Conservation (phyloP, 768 basidiomycete genomes). For the Boletus rubropictus region DNA sequence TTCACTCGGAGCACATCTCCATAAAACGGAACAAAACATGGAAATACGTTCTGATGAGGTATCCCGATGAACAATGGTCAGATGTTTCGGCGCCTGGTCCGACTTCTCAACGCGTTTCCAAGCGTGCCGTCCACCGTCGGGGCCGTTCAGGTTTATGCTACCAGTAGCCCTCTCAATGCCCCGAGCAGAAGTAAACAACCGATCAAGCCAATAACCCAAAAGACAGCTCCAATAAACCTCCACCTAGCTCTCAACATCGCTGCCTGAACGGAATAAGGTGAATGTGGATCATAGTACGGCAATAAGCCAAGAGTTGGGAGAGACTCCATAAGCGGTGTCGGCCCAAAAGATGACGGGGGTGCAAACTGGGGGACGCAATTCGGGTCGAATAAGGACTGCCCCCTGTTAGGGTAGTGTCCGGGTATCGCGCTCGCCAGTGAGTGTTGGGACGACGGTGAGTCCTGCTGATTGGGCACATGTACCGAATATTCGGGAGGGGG, state of each 20-base stretch:
- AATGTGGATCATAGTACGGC: constrained; percentile 42
- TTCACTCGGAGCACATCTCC: neutral
- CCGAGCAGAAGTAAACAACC: constrained; percentile 25
- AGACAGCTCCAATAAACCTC: constrained; percentile 39
- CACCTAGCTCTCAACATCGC: constrained; percentile 37
- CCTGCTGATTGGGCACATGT: constrained; percentile 12
- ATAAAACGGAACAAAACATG: neutral
- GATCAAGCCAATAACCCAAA: constrained; percentile 35
- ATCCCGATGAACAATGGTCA: neutral
- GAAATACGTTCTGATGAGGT: neutral
- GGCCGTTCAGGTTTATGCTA: neutral
- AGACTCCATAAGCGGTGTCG: constrained; percentile 37
- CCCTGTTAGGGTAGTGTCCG: constrained; percentile 11
- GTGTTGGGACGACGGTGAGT: constrained; percentile 15
- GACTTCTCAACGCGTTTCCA: neutral
- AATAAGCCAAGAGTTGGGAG: constrained; percentile 31
- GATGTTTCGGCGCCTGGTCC: neutral
- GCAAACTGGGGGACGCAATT: constrained; percentile 11
- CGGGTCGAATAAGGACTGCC: constrained; percentile 17
- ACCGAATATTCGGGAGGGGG: constrained; percentile 28
- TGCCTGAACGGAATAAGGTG: constrained; percentile 33
- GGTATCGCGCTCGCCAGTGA: constrained; percentile 11
- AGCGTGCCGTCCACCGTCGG: neutral
- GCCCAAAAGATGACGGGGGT: constrained; percentile 28
- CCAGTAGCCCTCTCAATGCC: constrained; percentile 15